Evolutionary conservation across 129 eudicot genomes (phyloP), one percentile per base, ranked within the genome.

Genomic region (Ambrosia trifida): DNA sequence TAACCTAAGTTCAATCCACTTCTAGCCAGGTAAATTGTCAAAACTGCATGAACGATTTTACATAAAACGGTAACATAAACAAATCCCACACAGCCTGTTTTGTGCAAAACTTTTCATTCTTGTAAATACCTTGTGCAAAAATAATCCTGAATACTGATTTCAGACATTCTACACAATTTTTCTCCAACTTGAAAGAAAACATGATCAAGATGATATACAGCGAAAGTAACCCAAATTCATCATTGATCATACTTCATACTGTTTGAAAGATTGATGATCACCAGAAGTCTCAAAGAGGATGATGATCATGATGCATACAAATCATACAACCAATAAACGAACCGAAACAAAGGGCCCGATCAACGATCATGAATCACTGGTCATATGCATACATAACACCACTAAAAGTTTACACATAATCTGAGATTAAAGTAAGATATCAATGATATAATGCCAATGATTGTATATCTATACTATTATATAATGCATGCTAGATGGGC

Each of bases 341-440:
- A 70, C 28, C 19, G 24, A 69, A 69, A 52, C 43, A 70, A 38
- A 70, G 53, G 13, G 53, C 14, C 13, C 4, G 41, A 73, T 62
- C 70, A 70, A 28, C 31, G 64, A 57, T 57, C 17, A 24, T 57
- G 51, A 14, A 16, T 40, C 40, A 44, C 46, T 35, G 40, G 40
- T 66, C 56, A 45, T 57, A 57, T 57, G 31, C 64, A 63, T 11
- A 64, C 38, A n/a, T n/a, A 32, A 11, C 41, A 30, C 1, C 6
- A 60, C 44, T 31, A 32, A 31, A 66, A 24, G 16, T 35, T 35
- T 35, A 35, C 38, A 45, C 58, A 66, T 3, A 46, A 67, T 31
- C n/a, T 45, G 58, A 30, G 8, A 19, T 65, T 65, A 11, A 12
- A 65, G 36, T 40, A 41, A 44, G 56, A 66, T 16, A 49, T 46